Evolutionary conservation across 176 grass and related monocot species (phyloP), one percentile per base, ranked within the genome.

Genomic region (Oryza nivara): DNA sequence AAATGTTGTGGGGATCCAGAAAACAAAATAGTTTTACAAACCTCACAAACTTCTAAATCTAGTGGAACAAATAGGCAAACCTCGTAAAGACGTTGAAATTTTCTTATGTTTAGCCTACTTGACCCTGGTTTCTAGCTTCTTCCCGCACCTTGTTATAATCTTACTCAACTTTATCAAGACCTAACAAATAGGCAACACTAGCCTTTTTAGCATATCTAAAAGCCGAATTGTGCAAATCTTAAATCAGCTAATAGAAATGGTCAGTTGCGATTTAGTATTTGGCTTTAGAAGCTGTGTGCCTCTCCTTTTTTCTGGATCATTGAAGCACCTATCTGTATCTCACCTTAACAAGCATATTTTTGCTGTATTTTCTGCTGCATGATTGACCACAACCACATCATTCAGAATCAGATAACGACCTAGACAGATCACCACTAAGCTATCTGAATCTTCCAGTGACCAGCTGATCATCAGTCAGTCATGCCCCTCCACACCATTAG

Each of bases 381-480:
- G 68, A 86, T 86, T 74, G 69, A 28, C 28, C 28, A 28, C 28
- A 28, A 80, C 61, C 70, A 22, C 22, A 86, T 67, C 34, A 74
- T 80, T 68, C 61, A 56, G 11, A 75, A 81, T 65, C 73, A 72
- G 83, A 78, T 64, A 79, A 72, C 65, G 65, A 76, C 72, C 19
- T 61, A 38, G 25, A 64, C 65, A 82, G 9, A 82, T n/a, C 52
- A 78, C 54, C 75, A 49, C 69, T 80, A 51, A 49, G 58, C 58
- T 32, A 32, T 75, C 44, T 74, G 84, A 86, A 80, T 80, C 76
- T 67, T 86, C 44, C 49, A 23, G n/a, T 41, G 19, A 73, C 76
- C 30, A 79, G 40, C 76, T 72, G 40, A 69, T 75, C 43, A 67
- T 34, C 20, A 25, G 81, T 2, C 14, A 25, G 72, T 86, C 84